Evolutionary conservation across 257 asterid species (phyloP), one percentile per base, ranked within the genome.

Genomic region (Rehmannia glutinosa): DNA sequence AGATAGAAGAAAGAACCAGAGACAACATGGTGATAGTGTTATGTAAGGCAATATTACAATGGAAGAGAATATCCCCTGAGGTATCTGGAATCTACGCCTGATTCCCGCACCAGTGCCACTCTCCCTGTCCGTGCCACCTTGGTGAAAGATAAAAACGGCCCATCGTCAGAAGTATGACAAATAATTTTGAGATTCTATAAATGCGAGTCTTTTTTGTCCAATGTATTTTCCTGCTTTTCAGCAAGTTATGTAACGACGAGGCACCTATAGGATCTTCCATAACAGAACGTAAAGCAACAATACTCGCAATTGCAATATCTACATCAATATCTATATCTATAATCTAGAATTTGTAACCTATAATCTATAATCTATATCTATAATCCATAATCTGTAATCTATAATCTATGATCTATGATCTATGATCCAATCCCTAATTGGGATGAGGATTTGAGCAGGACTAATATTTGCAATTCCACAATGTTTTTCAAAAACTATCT

Each of bases 71-170:
- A 88, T 41, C 97, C 95, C 35, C 96, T 81, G 50, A 91, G 95
- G 68, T 62, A 81, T 58, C 83, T 82, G 0, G 96, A 91, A 73
- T 90, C 95, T 21, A 90, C 97, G 11, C 97, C 97, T 0, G 97
- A 87, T 69, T 90, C 97, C 11, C 95, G 86, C 28, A 73, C 73
- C 82, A 87, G 36, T 1, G 96, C 97, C 76, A 87, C 84, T 73
- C 97, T 85, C 54, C 97, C 96, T 0, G 97, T 90, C 70, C 97
- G 79, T 8, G 95, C 97, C 81, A 90, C 97, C 97, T 90, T 68
- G 6, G 64, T 51, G 39, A 19, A 9, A 35, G 6, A 61, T n/a
- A n/a, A n/a, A n/a, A n/a, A n/a, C n/a, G n/a, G n/a, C n/a, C n/a
- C n/a, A n/a, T n/a, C n/a, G n/a, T n/a, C n/a, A n/a, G 62, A 68